Evolutionary conservation across 1,284 basidiomycete genomes (phyloP), one percentile per base, ranked within the genome.

Genomic region (Trametes pubescens): DNA sequence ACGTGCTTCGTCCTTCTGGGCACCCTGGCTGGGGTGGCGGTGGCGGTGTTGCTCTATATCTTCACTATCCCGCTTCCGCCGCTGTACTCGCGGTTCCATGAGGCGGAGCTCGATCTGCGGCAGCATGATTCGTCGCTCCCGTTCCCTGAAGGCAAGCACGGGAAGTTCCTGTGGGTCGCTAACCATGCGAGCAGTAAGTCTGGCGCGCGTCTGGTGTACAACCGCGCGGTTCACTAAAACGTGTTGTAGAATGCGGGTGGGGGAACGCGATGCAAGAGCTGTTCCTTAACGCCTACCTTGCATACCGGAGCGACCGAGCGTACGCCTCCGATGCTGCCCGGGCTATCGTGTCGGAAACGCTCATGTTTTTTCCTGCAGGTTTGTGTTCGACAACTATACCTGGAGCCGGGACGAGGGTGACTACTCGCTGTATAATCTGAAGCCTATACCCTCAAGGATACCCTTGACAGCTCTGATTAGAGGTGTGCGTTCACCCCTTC

Each of bases 111-210:
- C 53, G 65, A 49, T 8, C 69, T 87, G 0, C 80, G 83, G 0
- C 83, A 85, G 51, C 80, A 84, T 66, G 70, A 81, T 58, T 72
- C 77, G 0, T 72, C 73, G 11, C 64, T 78, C 4, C 77, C 80
- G 0, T 74, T 71, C 21, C 79, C 79, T 4, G 82, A 83, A 55
- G 83, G 80, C 0, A 71, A 72, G 5, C 69, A 78, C 18, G 79
- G 78, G 0, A 81, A 79, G 54, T 86, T 81, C 66, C 67, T 87
- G 18, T 84, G 77, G 73, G 75, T 77, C 35, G 75, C 81, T 1
- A 85, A 85, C 53, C 84, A 86, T 68, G 80, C 79, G 21, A 72
- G 69, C 0, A 70, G 81, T 82, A 57, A 64, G 78, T 68, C 10
- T 49, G 26, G n/a, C 8, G 21, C 44, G 16, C 26, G 16, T 8